A percentile compares a stretch with the other conserved stretches of the same genome.
Evolutionary conservation across 345 rosid species (phyloP).

Genomic region (Brassica juncea): DNA sequence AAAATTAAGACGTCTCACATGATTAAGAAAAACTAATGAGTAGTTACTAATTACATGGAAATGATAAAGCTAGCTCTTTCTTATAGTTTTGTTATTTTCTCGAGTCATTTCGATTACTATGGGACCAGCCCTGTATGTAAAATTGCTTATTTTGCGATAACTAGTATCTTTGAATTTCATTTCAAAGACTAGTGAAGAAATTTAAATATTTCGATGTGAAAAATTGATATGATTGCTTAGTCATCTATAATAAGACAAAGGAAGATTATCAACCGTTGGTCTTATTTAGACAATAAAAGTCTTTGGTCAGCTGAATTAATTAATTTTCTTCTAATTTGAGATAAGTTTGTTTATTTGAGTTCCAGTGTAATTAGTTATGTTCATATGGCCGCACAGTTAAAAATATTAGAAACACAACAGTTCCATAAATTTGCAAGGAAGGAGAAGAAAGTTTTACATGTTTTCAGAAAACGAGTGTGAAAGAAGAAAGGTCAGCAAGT

Average conservation of each 20-base stretch:
- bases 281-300: slow-evolving; percentile 39
- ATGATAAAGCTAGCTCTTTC: background rate
- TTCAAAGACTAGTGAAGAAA: background rate
- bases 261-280: slow-evolving; percentile 35
- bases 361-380: slow-evolving; percentile 25
- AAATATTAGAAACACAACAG: slow-evolving; percentile 5
- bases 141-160: background rate
- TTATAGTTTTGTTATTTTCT: background rate
- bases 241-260: slow-evolving; percentile 30
- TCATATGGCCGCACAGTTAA: slow-evolving; percentile 19
- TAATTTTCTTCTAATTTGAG: slow-evolving; percentile 16
- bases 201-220: slow-evolving; percentile 26
- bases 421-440: slow-evolving; percentile 13
- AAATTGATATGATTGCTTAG: slow-evolving; percentile 25
- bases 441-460: background rate
- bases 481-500: slow-evolving; percentile 42
- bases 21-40: slow-evolving; percentile 12
- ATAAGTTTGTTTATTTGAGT: slow-evolving; percentile 32
- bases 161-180: background rate
- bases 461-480: slow-evolving; percentile 31
- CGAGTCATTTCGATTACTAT: background rate
- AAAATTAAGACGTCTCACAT: slow-evolving; percentile 22
- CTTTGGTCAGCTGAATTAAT: slow-evolving; percentile 35
- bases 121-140: background rate
- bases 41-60: background rate